These are phyloP conservation scores for Gnomoniopsis smithogilvyi DNA, from an alignment of 2,329 filamentous ascomycete species.

Conservation along the genomic window DNA sequence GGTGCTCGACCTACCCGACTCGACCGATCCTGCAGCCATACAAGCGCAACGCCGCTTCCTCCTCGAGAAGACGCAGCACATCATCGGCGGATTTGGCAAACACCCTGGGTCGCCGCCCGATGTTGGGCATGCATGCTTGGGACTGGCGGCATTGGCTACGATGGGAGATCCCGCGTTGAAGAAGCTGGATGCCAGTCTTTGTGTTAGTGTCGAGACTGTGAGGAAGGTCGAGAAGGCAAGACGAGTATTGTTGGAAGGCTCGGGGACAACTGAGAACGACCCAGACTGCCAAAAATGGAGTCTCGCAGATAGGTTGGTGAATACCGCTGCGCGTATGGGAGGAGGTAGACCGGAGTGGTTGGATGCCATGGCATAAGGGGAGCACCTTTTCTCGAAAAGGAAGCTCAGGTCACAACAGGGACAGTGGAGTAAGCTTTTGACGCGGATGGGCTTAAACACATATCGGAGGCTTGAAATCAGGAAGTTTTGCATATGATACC, in stretches of 20 bases:
- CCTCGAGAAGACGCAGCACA: slow-evolving; percentile 80
- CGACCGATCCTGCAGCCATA: slow-evolving; percentile 55
- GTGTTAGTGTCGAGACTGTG: slow-evolving; percentile 63
- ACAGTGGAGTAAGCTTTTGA: neutral
- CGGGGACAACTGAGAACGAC: neutral
- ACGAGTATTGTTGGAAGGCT: slow-evolving; percentile 29
- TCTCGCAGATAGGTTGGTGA: slow-evolving; percentile 10
- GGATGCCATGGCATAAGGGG: neutral
- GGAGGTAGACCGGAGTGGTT: slow-evolving; percentile 11
- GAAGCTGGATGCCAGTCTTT: slow-evolving; percentile 70
- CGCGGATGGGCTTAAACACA: neutral
- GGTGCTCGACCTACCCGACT: slow-evolving; percentile 42
- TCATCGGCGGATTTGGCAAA: slow-evolving; percentile 81
- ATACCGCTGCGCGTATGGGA: slow-evolving; percentile 6
- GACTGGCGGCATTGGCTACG: slow-evolving; percentile 73
- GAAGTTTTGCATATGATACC: neutral
- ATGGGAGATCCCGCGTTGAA: slow-evolving; percentile 69
- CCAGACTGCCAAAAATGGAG: neutral
- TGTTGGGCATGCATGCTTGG: slow-evolving; percentile 87
- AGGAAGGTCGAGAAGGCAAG: slow-evolving; percentile 47
- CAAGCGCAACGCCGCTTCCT: slow-evolving; percentile 71
- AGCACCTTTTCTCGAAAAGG: too few relatives aligned
- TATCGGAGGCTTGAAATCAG: neutral
- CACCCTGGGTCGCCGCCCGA: slow-evolving; percentile 65
- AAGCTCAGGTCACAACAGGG: neutral